Evolutionary conservation across 2,329 filamentous ascomycete species (phyloP), one percentile per base, ranked within the genome.

Genomic region (Colletotrichum tabaci): DNA sequence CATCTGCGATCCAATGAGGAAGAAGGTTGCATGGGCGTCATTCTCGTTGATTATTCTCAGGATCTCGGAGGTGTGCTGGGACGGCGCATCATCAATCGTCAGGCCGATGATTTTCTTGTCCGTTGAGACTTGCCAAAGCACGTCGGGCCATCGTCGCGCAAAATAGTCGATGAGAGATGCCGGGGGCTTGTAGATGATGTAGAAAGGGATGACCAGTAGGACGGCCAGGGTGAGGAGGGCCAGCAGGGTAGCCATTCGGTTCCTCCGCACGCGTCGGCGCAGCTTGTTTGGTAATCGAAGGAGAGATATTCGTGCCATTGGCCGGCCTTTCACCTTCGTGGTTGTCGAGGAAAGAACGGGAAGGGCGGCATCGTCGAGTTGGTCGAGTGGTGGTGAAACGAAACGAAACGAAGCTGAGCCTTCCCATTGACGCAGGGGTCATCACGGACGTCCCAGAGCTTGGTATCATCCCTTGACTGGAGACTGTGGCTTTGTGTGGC

Each of bases 1-100:
- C 12, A 94, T 90, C 82, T 98, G 94, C 3, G 87, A 88, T 10
- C 95, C 95, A 76, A 98, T 97, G 42, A 97, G 87, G 81, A 98
- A 98, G 80, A 97, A 96, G 0, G 95, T 98, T 0, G 95, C 95
- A 23, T 86, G 89, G 16, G 92, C 94, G 67, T 88, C 86, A 77
- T 94, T 87, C 30, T 85, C 84, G 64, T 86, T 84, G n/a, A 98
- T 85, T 0, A 94, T 83, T 53, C 89, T 82, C 66, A 95, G 83
- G 71, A 98, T 95, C 67, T 91, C 89, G 55, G 82, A 78, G 2
- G 95, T 97, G 80, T 93, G 87, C 53, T 87, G 82, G 2, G 93
- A 95, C 0, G 95, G 95, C 38, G 91, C 93, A 82, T 98, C 95
- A 83, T 98, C 95, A 77, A 98, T 92, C 1, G 94, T 97, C 49